Evolutionary conservation across 1,284 basidiomycete species (phyloP).

Genomic region (Ceratobasidium sp.): DNA sequence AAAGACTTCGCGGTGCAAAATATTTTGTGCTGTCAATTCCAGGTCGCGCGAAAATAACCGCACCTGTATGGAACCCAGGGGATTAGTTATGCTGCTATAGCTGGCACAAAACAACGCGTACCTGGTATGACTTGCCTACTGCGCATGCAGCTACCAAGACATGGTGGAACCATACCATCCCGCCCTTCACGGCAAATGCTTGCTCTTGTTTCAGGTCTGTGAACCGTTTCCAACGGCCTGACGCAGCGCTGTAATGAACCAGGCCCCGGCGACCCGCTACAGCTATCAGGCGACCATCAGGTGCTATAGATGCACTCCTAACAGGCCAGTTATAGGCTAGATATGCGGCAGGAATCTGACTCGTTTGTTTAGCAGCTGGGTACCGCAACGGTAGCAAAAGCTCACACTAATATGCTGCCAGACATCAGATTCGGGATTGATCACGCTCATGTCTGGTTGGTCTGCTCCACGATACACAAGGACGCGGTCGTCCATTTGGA

Average conservation of each 20-base stretch:
- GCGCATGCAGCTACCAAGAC: conserved; percentile 94
- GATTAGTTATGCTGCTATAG: conserved; percentile 11
- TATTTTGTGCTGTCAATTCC: conserved; percentile 87
- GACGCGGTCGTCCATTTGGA: conserved; percentile 94
- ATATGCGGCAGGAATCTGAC: conserved; percentile 88
- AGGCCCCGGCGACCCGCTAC: conserved; percentile 93
- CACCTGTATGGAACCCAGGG: conserved; percentile 67
- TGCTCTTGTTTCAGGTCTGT: conserved; percentile 88
- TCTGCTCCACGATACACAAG: conserved; percentile 97
- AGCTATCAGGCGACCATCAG: conserved; percentile 92
- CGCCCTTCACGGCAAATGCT: conserved; percentile 89
- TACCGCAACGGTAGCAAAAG: not conserved
- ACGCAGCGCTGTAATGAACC: conserved; percentile 93
- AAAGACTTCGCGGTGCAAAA: conserved; percentile 86
- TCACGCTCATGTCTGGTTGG: conserved; percentile 97
- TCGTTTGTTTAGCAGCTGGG: not conserved
- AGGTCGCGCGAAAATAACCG: conserved; percentile 96
- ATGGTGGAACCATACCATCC: conserved; percentile 97
- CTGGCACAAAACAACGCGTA: conserved; percentile 56
- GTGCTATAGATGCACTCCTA: conserved; percentile 90
- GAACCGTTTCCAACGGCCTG: conserved; percentile 96
- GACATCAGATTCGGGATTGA: conserved; percentile 98
- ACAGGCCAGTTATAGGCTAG: conserved; percentile 95
- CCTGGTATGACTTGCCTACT: conserved; percentile 81
- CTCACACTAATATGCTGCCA: conserved; percentile 94